Evolutionary conservation across 768 basidiomycete species (phyloP), one percentile per base, ranked within the genome.

Genomic region (Boletus edulis): DNA sequence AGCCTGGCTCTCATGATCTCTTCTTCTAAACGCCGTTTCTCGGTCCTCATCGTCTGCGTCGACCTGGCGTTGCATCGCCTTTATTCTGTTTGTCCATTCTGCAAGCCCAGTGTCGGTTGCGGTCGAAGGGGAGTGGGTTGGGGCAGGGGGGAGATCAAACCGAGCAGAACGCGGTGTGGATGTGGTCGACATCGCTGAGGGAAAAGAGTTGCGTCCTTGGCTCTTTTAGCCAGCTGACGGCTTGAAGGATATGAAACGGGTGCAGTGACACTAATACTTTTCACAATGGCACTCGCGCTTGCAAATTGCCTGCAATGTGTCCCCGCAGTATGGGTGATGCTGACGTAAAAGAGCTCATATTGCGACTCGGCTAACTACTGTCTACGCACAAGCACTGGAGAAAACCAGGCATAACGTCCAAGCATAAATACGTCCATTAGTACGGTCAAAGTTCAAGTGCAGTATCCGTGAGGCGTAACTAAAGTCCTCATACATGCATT

Each of bases 1-100:
- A 78, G 58, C 45, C 81, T 64, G 15, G 80, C 78, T 32, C 77
- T 72, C 22, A 66, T 65, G 46, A 92, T 81, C 64, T 81, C 79
- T 52, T 79, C 72, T 63, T 81, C 79, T 2, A 93, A 77, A 51
- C 84, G 78, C 47, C 78, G 81, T 65, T 89, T 83, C 62, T 93
- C 91, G 7, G 78, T 81, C 66, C 66, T 89, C 89, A 54, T 91
- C 89, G 57, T 90, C 86, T 14, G 85, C 84, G 58, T 93, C 90
- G 24, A 91, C 86, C 62, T 91, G 87, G 55, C 83, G 80, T 67
- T 91, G 90, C 69, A 92, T 72, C 15, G 83, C 87, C 67, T 86
- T 87, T 68, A 93, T 90, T 75, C 80, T 86, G 71, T 74, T 85
- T 14, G 89, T 81, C 90, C 90, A 92, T 68, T 92, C 88, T 15